A percentile compares a stretch with the other conserved stretches of the same genome.
Evolutionary conservation across 257 asterid species (phyloP).

Genomic region (Craterostigma plantagineum): DNA sequence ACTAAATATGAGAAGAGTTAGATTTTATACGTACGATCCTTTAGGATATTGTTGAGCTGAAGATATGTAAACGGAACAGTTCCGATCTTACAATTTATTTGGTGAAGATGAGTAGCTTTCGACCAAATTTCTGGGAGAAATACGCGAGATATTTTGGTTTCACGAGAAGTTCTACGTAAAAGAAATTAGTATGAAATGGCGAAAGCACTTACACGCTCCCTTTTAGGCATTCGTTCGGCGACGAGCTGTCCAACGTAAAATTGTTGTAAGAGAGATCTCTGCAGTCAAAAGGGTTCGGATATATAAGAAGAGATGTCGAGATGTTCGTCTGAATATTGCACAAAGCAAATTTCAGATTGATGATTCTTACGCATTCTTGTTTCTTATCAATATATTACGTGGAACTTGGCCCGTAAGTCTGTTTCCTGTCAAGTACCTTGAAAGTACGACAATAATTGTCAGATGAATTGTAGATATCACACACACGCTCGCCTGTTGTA

Average conservation of each 20-base stretch:
- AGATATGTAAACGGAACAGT: background rate
- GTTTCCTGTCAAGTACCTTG: too few relatives aligned
- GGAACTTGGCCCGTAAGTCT: too few relatives aligned
- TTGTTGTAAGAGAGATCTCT: conserved; percentile 1
- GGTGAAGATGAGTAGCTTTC: conserved; percentile 1
- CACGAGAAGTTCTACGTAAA: background rate
- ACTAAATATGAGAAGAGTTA: background rate
- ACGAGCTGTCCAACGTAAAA: background rate
- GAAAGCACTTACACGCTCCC: background rate
- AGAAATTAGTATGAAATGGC: background rate
- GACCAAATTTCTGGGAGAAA: conserved; percentile 2
- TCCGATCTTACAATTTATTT: background rate
- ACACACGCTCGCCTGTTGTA: too few relatives aligned
- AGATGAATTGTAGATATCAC: too few relatives aligned
- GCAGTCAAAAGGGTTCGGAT: background rate
- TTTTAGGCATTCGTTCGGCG: background rate
- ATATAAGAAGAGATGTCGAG: background rate
- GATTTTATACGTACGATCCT: background rate
- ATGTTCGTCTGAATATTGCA: background rate
- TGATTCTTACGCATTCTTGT: too few relatives aligned
- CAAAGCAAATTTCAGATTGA: background rate
- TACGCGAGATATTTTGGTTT: background rate
- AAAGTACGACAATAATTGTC: too few relatives aligned
- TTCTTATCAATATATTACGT: too few relatives aligned
- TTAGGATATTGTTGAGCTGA: background rate